A percentile compares a stretch with the other conserved stretches of the same genome.
phyloP scores from a whole-genome alignment of 1,139 yeast genomes.

The Spathaspora sp. region DNA sequence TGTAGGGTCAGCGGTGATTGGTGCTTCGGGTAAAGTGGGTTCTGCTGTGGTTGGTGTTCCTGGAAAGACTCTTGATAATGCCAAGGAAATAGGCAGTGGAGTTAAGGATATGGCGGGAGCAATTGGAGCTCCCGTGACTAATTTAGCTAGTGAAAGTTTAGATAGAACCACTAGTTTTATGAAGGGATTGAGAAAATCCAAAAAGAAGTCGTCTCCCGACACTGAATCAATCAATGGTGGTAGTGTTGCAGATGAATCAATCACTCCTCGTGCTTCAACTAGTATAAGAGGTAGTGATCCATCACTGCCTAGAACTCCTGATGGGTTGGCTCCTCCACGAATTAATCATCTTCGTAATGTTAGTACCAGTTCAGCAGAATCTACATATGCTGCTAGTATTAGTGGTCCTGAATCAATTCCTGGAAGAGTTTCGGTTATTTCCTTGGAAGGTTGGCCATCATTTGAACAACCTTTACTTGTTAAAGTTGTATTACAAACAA shows the following conservation, averaged over 20 bases:
- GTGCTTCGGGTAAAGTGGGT: constrained; percentile 42
- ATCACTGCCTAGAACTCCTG: constrained; percentile 3
- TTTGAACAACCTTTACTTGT: constrained; percentile 38
- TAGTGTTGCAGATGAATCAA: neutral
- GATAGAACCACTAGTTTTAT: constrained; percentile 35
- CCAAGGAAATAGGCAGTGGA: constrained; percentile 1
- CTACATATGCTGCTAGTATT: constrained; percentile 40
- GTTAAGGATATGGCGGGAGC: neutral
- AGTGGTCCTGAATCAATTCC: constrained; percentile 43
- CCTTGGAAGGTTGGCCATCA: constrained; percentile 35
- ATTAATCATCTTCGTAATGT: constrained; percentile 25
- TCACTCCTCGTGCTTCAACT: neutral
- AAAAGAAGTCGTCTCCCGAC: neutral
- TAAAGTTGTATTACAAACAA: constrained; percentile 51
- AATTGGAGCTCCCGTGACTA: constrained; percentile 43
- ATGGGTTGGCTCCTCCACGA: neutral
- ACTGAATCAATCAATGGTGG: neutral
- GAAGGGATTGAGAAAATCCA: constrained; percentile 30
- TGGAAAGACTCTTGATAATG: neutral
- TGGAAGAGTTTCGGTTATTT: constrained; percentile 54
- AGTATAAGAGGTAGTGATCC: constrained; percentile 4
- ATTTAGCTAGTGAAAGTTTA: constrained; percentile 30
- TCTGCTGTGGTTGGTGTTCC: constrained; percentile 33
- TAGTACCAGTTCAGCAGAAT: constrained; percentile 27
- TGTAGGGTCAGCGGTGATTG: constrained; percentile 47